Conservation (phyloP, 1,139 yeast species). For the Blastobotrys aristatus region DNA sequence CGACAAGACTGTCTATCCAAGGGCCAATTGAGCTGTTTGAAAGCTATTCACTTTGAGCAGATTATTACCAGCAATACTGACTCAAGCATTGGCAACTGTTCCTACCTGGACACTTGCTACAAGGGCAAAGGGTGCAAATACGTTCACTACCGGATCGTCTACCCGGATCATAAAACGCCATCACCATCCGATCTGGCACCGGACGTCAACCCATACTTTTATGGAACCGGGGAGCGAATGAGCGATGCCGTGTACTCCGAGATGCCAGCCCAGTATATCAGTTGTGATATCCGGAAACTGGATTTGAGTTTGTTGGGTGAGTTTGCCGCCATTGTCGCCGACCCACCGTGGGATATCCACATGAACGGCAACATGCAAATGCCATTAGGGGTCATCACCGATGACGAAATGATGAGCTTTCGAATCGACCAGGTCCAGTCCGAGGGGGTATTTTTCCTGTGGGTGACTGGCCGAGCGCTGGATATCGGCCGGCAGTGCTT, state of each 20-base stretch:
- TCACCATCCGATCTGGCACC: not conserved
- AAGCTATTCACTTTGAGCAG: slow-evolving; percentile 34
- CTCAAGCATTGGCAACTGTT: slow-evolving; percentile 76
- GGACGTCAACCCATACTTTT: slow-evolving; percentile 15
- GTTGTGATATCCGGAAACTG: slow-evolving; percentile 70
- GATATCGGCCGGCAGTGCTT: slow-evolving; percentile 80
- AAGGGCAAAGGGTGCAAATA: slow-evolving; percentile 76
- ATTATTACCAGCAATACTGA: slow-evolving; percentile 49
- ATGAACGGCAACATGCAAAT: slow-evolving; percentile 35
- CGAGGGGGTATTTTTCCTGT: slow-evolving; percentile 75
- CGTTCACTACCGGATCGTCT: slow-evolving; percentile 61
- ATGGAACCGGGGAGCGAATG: slow-evolving; percentile 55
- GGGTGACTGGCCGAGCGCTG: slow-evolving; percentile 95
- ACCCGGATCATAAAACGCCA: slow-evolving; percentile 21
- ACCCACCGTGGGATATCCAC: slow-evolving; percentile 43
- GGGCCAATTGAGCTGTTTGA: slow-evolving; percentile 31
- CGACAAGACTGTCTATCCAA: slow-evolving; percentile 23
- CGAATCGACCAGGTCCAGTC: slow-evolving; percentile 67
- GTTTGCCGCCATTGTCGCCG: slow-evolving; percentile 83
- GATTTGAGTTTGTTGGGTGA: slow-evolving; percentile 70
- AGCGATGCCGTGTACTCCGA: slow-evolving; percentile 9
- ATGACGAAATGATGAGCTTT: slow-evolving; percentile 54
- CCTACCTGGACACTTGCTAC: slow-evolving; percentile 90
- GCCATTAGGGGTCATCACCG: slow-evolving; percentile 52
- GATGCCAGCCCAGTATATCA: slow-evolving; percentile 77